Conservation (phyloP, 2,329 filamentous ascomycete species). For the Teratosphaeria pseudoeucalypti region DNA sequence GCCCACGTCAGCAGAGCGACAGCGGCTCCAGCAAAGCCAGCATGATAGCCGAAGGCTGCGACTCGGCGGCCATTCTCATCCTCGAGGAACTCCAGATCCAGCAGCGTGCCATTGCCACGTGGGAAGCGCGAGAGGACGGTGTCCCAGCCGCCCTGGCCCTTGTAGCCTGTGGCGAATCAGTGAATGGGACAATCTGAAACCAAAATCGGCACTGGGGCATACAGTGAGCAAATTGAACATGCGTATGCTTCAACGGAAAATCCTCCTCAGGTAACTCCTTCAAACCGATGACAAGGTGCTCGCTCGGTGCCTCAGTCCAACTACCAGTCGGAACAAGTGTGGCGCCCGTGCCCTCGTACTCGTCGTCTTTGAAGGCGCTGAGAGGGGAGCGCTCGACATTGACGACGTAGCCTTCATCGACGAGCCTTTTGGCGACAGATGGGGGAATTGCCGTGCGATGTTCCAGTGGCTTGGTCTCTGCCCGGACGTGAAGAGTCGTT, state of each 20-base stretch:
- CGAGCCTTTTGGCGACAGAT: constrained; percentile 30
- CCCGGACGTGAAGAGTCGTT: constrained; percentile 22
- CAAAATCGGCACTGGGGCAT: not conserved
- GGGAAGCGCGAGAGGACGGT: constrained; percentile 70
- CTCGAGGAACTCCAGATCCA: constrained; percentile 79
- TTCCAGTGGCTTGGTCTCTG: constrained; percentile 30
- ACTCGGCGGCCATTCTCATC: constrained; percentile 60
- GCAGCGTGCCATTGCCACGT: constrained; percentile 62
- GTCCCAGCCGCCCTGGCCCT: constrained; percentile 62
- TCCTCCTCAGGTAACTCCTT: constrained; percentile 45
- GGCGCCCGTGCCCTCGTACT: constrained; percentile 32
- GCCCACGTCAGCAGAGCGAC: constrained; percentile 69
- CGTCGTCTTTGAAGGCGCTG: constrained; percentile 30
- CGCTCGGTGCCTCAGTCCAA: constrained; percentile 32
- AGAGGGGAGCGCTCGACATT: constrained; percentile 30
- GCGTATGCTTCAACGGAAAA: constrained; percentile 58
- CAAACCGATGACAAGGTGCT: constrained; percentile 28
- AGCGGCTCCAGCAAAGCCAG: constrained; percentile 58
- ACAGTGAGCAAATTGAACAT: constrained; percentile 31
- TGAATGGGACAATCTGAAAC: not conserved
- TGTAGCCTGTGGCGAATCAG: constrained; percentile 22
- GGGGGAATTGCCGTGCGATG: constrained; percentile 30
- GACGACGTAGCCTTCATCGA: constrained; percentile 31
- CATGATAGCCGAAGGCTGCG: constrained; percentile 62
- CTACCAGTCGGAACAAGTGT: constrained; percentile 30